phyloP scores from a whole-genome alignment of 2,329 filamentous ascomycete genomes.

The Aspergillus felis region DNA sequence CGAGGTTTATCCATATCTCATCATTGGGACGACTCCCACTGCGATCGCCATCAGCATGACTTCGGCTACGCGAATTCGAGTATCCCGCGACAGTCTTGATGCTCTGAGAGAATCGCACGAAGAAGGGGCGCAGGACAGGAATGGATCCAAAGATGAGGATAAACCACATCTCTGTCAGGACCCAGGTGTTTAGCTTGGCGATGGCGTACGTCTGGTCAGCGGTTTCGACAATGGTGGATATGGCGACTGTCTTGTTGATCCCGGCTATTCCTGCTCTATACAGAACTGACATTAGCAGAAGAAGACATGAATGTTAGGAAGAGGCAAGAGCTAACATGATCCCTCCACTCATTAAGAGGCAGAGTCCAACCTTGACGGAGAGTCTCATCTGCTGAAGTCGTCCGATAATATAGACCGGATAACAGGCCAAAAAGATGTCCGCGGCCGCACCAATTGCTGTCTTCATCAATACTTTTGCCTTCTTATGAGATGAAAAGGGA shows the following conservation, averaged over 20 bases:
- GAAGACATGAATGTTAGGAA: too few species aligned
- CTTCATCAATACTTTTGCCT: background rate
- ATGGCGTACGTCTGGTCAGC: constrained; percentile 14
- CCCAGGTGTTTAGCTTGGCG: constrained; percentile 16
- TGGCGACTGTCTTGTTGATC: constrained; percentile 16
- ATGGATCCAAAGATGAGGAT: constrained; percentile 17
- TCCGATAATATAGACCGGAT: constrained; percentile 17
- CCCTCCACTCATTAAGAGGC: constrained; percentile 17
- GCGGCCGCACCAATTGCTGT: constrained; percentile 9
- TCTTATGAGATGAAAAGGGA: background rate
- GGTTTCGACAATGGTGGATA: constrained; percentile 10
- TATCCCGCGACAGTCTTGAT: constrained; percentile 9
- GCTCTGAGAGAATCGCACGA: constrained; percentile 14
- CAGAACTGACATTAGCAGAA: background rate
- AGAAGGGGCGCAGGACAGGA: constrained; percentile 13
- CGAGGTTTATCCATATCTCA: background rate
- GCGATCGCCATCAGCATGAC: background rate
- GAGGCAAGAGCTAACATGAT: constrained; percentile 8
- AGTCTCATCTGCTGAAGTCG: constrained; percentile 14
- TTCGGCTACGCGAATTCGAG: background rate
- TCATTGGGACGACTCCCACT: background rate
- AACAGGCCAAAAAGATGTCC: constrained; percentile 15
- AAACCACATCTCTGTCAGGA: constrained; percentile 21
- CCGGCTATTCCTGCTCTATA: constrained; percentile 15
- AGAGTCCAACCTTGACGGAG: constrained; percentile 14